These are phyloP conservation scores for Phytophthora nicotianae DNA, from an alignment of 352 stramenopile species.

Conservation along the genomic window DNA sequence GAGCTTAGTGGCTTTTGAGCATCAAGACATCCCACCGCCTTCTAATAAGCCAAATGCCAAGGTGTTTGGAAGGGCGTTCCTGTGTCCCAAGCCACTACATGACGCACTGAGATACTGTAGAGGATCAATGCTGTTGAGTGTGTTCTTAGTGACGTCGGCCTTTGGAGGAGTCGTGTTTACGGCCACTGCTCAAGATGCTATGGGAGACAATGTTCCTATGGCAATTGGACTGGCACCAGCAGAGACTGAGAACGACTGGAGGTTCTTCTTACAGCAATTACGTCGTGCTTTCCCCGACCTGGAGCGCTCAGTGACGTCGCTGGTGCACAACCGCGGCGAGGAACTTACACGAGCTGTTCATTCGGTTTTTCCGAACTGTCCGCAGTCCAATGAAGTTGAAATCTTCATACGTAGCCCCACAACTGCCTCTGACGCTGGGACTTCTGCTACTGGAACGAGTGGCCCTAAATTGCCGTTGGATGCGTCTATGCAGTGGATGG, in stretches of 20 bases:
- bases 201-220: conserved; percentile 78
- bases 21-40: conserved; percentile 25
- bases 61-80: conserved; percentile 66
- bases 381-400: conserved; percentile 66
- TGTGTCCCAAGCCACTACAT: conserved; percentile 70
- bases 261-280: conserved; percentile 71
- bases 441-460: conserved; percentile 12
- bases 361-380: conserved; percentile 55
- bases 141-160: conserved; percentile 70
- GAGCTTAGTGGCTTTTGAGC: conserved; percentile 70
- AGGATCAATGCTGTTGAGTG: conserved; percentile 64
- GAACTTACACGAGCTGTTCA: conserved; percentile 47
- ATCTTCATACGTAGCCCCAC: conserved; percentile 44
- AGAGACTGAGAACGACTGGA: conserved; percentile 67
- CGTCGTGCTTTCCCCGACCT: conserved; percentile 62
- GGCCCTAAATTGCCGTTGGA: conserved; percentile 24
- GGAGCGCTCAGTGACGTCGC: conserved; percentile 48
- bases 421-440: conserved; percentile 8
- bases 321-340: conserved; percentile 75
- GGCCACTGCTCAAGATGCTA: conserved; percentile 71
- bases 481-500: conserved; percentile 66
- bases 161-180: conserved; percentile 76
- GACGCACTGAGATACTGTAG: conserved; percentile 62
- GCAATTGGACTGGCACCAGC: conserved; percentile 57
- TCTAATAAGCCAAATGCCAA: conserved; percentile 31